Evolutionary conservation across 108 stramenopile genomes (phyloP).

Genomic region (Pseudonitzschia multistriata): DNA sequence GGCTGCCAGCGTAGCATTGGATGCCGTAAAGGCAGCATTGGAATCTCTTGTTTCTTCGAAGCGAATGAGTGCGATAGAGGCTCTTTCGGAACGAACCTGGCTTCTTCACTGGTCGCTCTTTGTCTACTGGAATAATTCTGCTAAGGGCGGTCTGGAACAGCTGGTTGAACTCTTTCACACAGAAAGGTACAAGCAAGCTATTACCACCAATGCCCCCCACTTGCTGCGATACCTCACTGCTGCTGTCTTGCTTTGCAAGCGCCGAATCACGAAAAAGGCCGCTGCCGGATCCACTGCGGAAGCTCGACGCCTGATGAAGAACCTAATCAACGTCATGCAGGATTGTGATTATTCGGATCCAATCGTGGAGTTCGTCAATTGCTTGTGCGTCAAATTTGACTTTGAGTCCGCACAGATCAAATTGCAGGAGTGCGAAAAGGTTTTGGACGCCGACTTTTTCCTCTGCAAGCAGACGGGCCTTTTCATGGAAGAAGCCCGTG

Average conservation of each 20-base stretch:
- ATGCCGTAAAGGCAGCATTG: constrained; percentile 81
- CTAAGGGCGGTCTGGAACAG: constrained; percentile 78
- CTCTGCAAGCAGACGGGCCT: constrained; percentile 89
- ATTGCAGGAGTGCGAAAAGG: constrained; percentile 79
- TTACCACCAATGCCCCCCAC: constrained; percentile 98
- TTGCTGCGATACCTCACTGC: constrained; percentile 96
- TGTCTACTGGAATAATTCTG: constrained; percentile 95
- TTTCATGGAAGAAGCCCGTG: constrained; percentile 98
- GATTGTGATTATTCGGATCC: constrained; percentile 96
- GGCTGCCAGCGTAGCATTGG: constrained; percentile 76
- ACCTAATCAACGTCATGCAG: constrained; percentile 88
- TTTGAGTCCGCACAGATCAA: constrained; percentile 96
- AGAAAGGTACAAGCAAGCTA: constrained; percentile 94
- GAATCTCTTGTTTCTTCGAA: constrained; percentile 64
- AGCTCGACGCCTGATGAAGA: constrained; percentile 71
- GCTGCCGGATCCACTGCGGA: constrained; percentile 55
- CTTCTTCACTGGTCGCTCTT: constrained; percentile 98
- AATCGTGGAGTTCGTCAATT: constrained; percentile 96
- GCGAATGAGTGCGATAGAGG: constrained; percentile 73
- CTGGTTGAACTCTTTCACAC: constrained; percentile 85
- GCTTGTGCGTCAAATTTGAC: constrained; percentile 95
- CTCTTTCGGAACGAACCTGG: constrained; percentile 97
- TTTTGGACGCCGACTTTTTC: constrained; percentile 95
- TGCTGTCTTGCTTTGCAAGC: constrained; percentile 94
- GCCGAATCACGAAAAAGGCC: constrained; percentile 76